Evolutionary conservation across 139 green algal genomes (phyloP).

Genomic region (Eudorina sp.): DNA sequence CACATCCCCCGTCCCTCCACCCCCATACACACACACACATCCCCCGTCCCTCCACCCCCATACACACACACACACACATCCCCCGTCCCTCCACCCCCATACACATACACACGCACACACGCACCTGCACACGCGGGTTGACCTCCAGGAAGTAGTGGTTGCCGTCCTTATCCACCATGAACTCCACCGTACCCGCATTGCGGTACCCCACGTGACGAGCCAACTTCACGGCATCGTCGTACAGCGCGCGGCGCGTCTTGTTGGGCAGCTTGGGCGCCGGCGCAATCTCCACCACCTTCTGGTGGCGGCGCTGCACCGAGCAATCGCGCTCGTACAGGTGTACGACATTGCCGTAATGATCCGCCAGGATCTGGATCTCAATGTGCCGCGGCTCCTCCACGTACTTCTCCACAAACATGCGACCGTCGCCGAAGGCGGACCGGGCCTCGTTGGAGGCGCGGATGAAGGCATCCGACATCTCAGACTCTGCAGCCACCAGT

Average conservation of each 20-base stretch:
- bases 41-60: background rate
- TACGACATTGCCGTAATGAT: constrained; percentile 94
- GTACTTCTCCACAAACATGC: constrained; percentile 98
- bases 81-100: background rate
- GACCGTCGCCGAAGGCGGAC: constrained; percentile 93
- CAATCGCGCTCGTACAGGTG: constrained; percentile 98
- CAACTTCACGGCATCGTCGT: constrained; percentile 84
- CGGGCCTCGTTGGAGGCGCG: constrained; percentile 85
- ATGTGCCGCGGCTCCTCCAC: constrained; percentile 92
- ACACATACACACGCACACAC: background rate
- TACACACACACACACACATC: background rate
- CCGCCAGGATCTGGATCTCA: constrained; percentile 93
- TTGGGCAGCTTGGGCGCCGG: constrained; percentile 77
- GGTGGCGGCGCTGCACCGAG: constrained; percentile 97
- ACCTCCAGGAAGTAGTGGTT: constrained; percentile 98
- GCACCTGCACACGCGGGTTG: constrained; percentile 94
- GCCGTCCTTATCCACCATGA: constrained; percentile 96
- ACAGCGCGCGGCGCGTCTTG: constrained; percentile 66
- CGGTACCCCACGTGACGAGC: constrained; percentile 84
- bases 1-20: background rate
- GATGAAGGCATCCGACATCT: constrained; percentile 87
- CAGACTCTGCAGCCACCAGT: constrained; percentile 61
- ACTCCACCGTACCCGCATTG: constrained; percentile 97
- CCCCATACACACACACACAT: background rate
- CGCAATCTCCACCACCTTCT: constrained; percentile 96